A percentile compares a stretch with the other conserved stretches of the same genome.
Conservation (phyloP, 345 rosid genomes). For the Geranium rotundifolium region DNA sequence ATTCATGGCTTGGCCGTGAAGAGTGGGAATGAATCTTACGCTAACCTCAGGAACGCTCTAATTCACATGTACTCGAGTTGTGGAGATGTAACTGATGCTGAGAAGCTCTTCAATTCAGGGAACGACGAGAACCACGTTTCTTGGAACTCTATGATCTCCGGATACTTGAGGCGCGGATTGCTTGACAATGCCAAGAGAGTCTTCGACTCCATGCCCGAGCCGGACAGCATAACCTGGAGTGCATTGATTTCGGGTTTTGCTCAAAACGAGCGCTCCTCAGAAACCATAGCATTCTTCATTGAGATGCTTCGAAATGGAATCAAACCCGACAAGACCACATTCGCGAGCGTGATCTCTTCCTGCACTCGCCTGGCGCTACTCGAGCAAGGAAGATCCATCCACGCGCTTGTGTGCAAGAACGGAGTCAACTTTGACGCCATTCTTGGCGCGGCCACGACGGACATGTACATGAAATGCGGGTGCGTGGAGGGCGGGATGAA, state of each 20-base stretch:
- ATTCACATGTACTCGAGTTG: slow-evolving; percentile 42
- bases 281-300: slow-evolving; percentile 34
- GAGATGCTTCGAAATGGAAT: slow-evolving; percentile 34
- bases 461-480: slow-evolving; percentile 58
- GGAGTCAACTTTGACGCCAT: slow-evolving; percentile 28
- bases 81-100: slow-evolving; percentile 27
- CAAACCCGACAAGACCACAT: slow-evolving; percentile 33
- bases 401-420: slow-evolving; percentile 36
- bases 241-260: slow-evolving; percentile 46
- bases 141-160: slow-evolving; percentile 61
- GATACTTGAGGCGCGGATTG: slow-evolving; percentile 30
- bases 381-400: slow-evolving; percentile 48
- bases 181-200: slow-evolving; percentile 36
- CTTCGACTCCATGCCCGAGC: slow-evolving; percentile 37
- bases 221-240: slow-evolving; percentile 46
- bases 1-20: slow-evolving; percentile 30
- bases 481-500: slow-evolving; percentile 40
- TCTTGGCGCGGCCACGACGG: slow-evolving; percentile 40
- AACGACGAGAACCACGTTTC: slow-evolving; percentile 31
- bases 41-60: slow-evolving; percentile 53
- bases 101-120: slow-evolving; percentile 28
- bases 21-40: slow-evolving; percentile 31
- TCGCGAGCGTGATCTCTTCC: slow-evolving; percentile 44
- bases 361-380: slow-evolving; percentile 44
- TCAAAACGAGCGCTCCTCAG: slow-evolving; percentile 27